Evolutionary conservation across 495 filamentous ascomycete genomes (phyloP).

Genomic region (Amorphotheca resinae): DNA sequence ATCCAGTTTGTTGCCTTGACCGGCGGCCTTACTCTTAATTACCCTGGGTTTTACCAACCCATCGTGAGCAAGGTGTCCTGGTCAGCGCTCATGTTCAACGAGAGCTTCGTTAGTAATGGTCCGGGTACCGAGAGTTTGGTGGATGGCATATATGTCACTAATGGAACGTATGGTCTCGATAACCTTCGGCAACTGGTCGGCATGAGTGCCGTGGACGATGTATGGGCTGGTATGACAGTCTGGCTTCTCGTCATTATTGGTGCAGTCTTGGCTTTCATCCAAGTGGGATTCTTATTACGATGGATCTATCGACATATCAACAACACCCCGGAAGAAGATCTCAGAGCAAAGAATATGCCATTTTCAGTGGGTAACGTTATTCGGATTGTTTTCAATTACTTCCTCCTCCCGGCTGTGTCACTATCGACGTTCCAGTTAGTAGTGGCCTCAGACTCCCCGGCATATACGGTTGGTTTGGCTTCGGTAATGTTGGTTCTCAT

Average conservation of each 20-base stretch:
- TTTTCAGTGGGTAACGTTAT: conserved; percentile 81
- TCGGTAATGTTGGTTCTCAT: conserved; percentile 60
- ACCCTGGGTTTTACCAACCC: conserved; percentile 91
- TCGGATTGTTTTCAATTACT: conserved; percentile 82
- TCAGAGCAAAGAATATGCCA: conserved; percentile 84
- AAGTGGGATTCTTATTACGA: conserved; percentile 60
- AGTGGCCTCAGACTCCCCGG: conserved; percentile 51
- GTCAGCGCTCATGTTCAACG: conserved; percentile 86
- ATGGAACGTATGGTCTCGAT: conserved; percentile 65
- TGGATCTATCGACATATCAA: conserved; percentile 62
- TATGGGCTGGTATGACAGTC: conserved; percentile 86
- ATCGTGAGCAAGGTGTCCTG: conserved; percentile 76
- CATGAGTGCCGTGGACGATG: conserved; percentile 59
- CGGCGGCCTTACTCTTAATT: conserved; percentile 71
- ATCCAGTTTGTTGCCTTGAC: conserved; percentile 87
- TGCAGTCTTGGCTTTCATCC: conserved; percentile 54
- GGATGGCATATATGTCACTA: conserved; percentile 72
- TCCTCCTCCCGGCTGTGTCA: conserved; percentile 74
- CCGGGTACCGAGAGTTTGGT: conserved; percentile 48
- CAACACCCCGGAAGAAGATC: conserved; percentile 68
- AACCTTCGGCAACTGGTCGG: conserved; percentile 73
- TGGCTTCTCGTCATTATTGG: conserved; percentile 70
- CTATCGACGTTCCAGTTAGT: conserved; percentile 86
- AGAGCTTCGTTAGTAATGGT: conserved; percentile 66
- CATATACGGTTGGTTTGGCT: conserved; percentile 57